Conservation (phyloP, 768 basidiomycete species). For the Tylopilus intermedius region DNA sequence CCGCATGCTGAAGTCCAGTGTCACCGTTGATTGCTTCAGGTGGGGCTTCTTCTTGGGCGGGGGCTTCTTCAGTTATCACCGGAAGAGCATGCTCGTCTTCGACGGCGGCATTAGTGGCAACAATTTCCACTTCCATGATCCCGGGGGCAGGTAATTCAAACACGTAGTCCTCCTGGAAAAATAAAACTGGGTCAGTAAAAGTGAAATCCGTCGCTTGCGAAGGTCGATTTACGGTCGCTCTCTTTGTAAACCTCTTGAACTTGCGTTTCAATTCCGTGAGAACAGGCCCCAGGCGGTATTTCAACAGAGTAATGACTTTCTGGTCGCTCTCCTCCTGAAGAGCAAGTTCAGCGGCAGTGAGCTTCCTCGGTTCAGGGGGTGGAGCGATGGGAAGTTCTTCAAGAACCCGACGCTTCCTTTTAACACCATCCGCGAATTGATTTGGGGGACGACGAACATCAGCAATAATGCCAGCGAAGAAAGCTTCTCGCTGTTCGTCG, state of each 20-base stretch:
- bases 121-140: slow-evolving; percentile 28
- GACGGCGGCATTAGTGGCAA: slow-evolving; percentile 36
- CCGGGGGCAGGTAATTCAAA: slow-evolving; percentile 38
- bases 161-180: slow-evolving; percentile 67
- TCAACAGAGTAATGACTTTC: slow-evolving; percentile 71
- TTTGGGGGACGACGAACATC: slow-evolving; percentile 75
- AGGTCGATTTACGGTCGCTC: slow-evolving; percentile 55
- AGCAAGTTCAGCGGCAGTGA: slow-evolving; percentile 75
- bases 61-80: slow-evolving; percentile 38
- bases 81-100: slow-evolving; percentile 39
- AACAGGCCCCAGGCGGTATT: slow-evolving; percentile 87
- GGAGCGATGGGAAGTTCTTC: slow-evolving; percentile 87
- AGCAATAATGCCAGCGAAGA: slow-evolving; percentile 70
- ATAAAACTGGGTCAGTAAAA: slow-evolving; percentile 9
- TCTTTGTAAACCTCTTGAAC: slow-evolving; percentile 85
- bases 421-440: slow-evolving; percentile 84
- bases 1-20: slow-evolving; percentile 13
- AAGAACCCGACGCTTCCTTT: slow-evolving; percentile 75
- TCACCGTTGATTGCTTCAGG: slow-evolving; percentile 40
- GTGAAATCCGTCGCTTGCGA: neutral
- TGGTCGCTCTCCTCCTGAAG: slow-evolving; percentile 80
- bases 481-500: slow-evolving; percentile 53
- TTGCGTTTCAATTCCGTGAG: slow-evolving; percentile 86
- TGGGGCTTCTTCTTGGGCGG: slow-evolving; percentile 19
- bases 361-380: slow-evolving; percentile 80